Evolutionary conservation across 192 early-diverging fungal genomes (phyloP).

Genomic region (Lunasporangiospora selenospora): DNA sequence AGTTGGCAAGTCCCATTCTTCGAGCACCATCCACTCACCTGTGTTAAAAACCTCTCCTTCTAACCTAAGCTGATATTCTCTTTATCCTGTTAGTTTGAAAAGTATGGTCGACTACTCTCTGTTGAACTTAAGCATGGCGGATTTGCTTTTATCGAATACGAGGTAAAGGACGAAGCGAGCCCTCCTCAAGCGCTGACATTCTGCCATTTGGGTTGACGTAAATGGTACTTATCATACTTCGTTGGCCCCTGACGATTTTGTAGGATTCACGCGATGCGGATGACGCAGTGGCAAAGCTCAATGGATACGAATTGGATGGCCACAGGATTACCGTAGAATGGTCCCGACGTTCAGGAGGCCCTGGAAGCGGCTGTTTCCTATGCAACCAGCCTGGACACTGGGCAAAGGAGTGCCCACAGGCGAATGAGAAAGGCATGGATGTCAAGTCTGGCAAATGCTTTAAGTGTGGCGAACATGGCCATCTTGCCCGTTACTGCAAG

Average conservation of each 20-base stretch:
- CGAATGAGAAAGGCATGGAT: slow-evolving; percentile 49
- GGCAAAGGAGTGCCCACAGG: slow-evolving; percentile 48
- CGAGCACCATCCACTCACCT: too few relatives aligned
- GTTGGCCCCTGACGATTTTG: background rate
- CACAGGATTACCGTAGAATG: slow-evolving; percentile 41
- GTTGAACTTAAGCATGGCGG: background rate
- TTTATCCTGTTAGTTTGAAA: background rate
- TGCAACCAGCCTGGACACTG: slow-evolving; percentile 47
- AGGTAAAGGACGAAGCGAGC: slow-evolving; percentile 4
- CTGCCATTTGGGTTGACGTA: background rate
- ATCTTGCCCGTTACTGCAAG: slow-evolving; percentile 51
- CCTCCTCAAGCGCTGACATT: background rate
- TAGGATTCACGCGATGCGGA: slow-evolving; percentile 47
- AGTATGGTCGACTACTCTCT: background rate
- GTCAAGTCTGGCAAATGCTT: slow-evolving; percentile 49
- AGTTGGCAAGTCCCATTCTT: slow-evolving; percentile 57
- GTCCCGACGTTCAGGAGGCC: slow-evolving; percentile 41
- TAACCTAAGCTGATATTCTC: background rate
- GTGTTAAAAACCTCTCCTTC: too few relatives aligned
- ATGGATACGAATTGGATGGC: slow-evolving; percentile 47
- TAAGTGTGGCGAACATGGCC: slow-evolving; percentile 41
- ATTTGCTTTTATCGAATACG: background rate
- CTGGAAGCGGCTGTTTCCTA: slow-evolving; percentile 49
- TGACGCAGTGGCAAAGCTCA: slow-evolving; percentile 43
- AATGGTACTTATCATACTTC: background rate